Evolutionary conservation across 2,329 filamentous ascomycete genomes (phyloP), one percentile per base, ranked within the genome.

Genomic region (Phialocephala subalpina): DNA sequence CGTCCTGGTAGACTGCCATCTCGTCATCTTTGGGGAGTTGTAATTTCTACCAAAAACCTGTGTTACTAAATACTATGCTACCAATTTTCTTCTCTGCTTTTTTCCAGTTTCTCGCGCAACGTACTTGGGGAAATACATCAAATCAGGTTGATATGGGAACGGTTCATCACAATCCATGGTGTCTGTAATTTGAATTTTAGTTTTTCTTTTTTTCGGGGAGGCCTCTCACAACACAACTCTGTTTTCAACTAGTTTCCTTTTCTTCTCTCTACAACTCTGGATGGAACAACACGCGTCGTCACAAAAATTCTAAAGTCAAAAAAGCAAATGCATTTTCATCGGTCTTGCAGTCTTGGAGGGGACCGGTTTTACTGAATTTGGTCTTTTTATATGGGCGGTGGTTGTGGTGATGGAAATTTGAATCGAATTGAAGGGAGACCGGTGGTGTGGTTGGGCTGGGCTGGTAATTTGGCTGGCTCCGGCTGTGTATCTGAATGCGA

Each of bases 1-100:
- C 69, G 69, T 73, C 71, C 71, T 72, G 72, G 69, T 68, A 69
- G 53, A 63, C 73, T 72, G 68, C 70, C 68, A 60, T 66, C 69
- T 66, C 62, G 36, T 62, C 42, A 56, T 40, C 29, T 66, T 65
- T 66, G 58, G 67, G 62, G 61, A n/a, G n/a, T n/a, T 70, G 67
- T 70, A 69, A 69, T 67, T 73, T 74, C 67, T 69, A 68, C 69
- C 71, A 72, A 72, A 67, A n/a, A 62, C 38, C 67, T 75, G 74
- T 76, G 73, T 75, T 75, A 76, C 69, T 75, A 76, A 69, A 70
- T 62, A 40, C 63, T 63, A 57, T 61, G 36, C 20, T 38, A 25
- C 55, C 35, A 36, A 36, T 36, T 61, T 42, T 56, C 47, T 63
- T 58, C 16, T 55, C 38, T 27, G 22, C 35, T 61, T 45, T 52